These are phyloP conservation scores for Coniochaeta sp. DNA, from an alignment of 2,329 filamentous ascomycete genomes.

Conservation along the genomic window DNA sequence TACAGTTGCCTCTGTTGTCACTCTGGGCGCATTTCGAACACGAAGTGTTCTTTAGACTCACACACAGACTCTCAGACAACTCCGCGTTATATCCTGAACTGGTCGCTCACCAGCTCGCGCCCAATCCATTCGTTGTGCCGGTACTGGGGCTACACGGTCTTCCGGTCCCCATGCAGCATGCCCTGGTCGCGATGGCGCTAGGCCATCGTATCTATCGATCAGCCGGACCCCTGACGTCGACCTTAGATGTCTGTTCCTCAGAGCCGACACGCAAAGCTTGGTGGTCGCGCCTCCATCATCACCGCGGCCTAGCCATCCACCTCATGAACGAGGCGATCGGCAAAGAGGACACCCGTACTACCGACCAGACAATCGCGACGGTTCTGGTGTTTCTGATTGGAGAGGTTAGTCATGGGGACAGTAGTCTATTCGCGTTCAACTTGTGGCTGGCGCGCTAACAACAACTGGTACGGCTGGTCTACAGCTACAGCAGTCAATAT, in stretches of 20 bases:
- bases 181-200: slow-evolving; percentile 7
- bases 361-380: slow-evolving; percentile 2
- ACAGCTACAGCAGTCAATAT: slow-evolving; percentile 10
- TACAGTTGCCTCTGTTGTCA: not conserved
- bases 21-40: not conserved
- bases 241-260: not conserved
- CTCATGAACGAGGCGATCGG: slow-evolving; percentile 7
- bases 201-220: slow-evolving; percentile 7
- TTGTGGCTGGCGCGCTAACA: not conserved
- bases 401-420: slow-evolving; percentile 4
- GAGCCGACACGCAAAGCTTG: not conserved
- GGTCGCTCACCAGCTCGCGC: slow-evolving; percentile 5
- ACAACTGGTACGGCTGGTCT: not conserved
- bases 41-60: not conserved
- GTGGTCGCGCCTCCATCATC: slow-evolving; percentile 10
- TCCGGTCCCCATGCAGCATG: slow-evolving; percentile 7
- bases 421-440: not conserved
- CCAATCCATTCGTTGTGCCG: slow-evolving; percentile 5
- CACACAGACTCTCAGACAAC: slow-evolving; percentile 7
- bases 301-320: slow-evolving; percentile 9
- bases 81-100: slow-evolving; percentile 7
- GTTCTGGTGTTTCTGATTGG: slow-evolving; percentile 9
- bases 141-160: not conserved
- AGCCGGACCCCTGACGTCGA: not conserved
- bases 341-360: slow-evolving; percentile 3